phyloP scores from a whole-genome alignment of 2,329 filamentous ascomycete species.

The Penicillium glabrum region DNA sequence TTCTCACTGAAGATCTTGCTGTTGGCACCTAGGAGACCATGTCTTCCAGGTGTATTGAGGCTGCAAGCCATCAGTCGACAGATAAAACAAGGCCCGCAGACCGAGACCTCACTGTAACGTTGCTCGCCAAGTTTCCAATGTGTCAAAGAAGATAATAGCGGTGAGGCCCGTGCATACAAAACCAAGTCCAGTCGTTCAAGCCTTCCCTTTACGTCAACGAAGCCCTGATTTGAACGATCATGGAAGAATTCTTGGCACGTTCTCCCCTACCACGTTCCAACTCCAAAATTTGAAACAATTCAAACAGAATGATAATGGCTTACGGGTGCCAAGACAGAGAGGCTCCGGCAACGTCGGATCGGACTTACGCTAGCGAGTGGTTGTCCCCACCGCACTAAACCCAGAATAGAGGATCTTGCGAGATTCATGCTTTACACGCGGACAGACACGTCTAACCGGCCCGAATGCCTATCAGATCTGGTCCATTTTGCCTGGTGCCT shows the following conservation, averaged over 20 bases:
- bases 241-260: background rate
- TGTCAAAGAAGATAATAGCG: background rate
- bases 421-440: conserved; percentile 7
- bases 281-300: background rate
- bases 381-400: conserved; percentile 22
- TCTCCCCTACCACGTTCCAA: background rate
- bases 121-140: background rate
- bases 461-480: conserved; percentile 16
- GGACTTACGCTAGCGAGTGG: background rate
- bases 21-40: no score
- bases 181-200: background rate
- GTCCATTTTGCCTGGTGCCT: background rate
- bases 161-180: background rate
- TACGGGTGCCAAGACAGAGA: background rate
- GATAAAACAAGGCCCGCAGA: background rate
- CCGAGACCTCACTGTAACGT: background rate
- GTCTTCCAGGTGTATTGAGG: no score
- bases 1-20: background rate
- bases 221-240: background rate
- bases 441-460: conserved; percentile 3
- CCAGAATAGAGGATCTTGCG: conserved; percentile 27
- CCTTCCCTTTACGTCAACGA: background rate
- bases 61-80: background rate
- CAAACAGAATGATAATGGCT: background rate
- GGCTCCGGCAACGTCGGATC: background rate